Conservation (phyloP, 257 asterid genomes). For the Phtheirospermum japonicum region DNA sequence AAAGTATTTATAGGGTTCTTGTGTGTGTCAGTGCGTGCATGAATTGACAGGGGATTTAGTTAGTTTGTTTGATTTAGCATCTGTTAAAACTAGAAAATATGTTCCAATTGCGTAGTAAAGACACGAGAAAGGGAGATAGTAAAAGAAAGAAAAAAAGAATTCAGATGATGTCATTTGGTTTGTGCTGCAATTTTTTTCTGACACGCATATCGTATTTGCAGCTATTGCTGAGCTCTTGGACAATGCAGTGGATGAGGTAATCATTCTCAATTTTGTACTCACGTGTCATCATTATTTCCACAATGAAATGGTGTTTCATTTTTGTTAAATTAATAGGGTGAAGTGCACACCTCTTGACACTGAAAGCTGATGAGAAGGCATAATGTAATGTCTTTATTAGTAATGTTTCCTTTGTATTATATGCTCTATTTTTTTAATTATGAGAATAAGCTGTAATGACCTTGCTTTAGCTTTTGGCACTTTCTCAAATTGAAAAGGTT, state of each 20-base stretch:
- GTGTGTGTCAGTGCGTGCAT: constrained; percentile 11
- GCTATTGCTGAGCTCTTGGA: constrained; percentile 96
- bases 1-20: background rate
- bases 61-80: background rate
- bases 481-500: background rate
- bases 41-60: constrained; percentile 7
- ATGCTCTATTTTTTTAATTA: constrained; percentile 2
- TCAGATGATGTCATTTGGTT: constrained; percentile 6
- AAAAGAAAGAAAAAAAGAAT: background rate
- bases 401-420: background rate
- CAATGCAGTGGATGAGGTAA: constrained; percentile 96
- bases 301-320: constrained; percentile 14
- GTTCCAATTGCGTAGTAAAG: background rate
- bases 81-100: background rate
- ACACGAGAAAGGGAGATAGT: constrained; percentile 10
- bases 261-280: constrained; percentile 19
- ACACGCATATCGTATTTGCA: constrained; percentile 36
- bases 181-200: constrained; percentile 19
- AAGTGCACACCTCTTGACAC: constrained; percentile 1
- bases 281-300: constrained; percentile 9
- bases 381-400: background rate
- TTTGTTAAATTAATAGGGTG: constrained; percentile 2
- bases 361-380: constrained; percentile 20
- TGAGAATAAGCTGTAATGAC: background rate
- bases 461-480: background rate